Conservation (phyloP, 768 basidiomycete genomes). For the Pulveroboletus sp. region DNA sequence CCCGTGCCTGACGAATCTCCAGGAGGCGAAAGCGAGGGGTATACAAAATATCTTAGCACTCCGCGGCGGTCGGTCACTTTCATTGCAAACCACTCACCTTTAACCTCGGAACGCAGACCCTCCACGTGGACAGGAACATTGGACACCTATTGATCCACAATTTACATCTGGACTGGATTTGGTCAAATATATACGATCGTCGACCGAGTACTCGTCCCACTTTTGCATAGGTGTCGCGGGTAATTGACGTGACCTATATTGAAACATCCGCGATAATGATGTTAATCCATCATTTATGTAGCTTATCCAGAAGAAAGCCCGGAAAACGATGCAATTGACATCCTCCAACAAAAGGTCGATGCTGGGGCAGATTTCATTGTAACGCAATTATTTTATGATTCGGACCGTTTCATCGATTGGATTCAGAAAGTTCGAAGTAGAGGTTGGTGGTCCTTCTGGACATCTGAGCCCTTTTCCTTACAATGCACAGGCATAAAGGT, state of each 20-base stretch:
- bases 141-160: conserved; percentile 79
- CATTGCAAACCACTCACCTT: not conserved
- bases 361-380: conserved; percentile 95
- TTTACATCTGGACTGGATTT: conserved; percentile 86
- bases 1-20: conserved; percentile 5
- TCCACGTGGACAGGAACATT: conserved; percentile 89
- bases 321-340: conserved; percentile 58
- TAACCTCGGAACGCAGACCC: conserved; percentile 55
- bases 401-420: conserved; percentile 84
- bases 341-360: conserved; percentile 83
- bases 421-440: conserved; percentile 60
- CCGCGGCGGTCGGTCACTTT: conserved; percentile 65
- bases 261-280: not conserved
- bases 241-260: conserved; percentile 25
- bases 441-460: conserved; percentile 44
- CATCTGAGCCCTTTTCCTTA: conserved; percentile 5
- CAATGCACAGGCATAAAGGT: conserved; percentile 69
- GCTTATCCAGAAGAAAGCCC: conserved; percentile 91
- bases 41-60: conserved; percentile 90
- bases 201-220: conserved; percentile 69
- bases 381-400: conserved; percentile 96
- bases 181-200: conserved; percentile 82
- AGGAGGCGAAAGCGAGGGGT: conserved; percentile 77
- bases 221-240: conserved; percentile 97
- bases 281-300: conserved; percentile 25